These are phyloP conservation scores for Colletotrichum costaricense DNA, from an alignment of 2,329 filamentous ascomycete genomes.

Conservation along the genomic window DNA sequence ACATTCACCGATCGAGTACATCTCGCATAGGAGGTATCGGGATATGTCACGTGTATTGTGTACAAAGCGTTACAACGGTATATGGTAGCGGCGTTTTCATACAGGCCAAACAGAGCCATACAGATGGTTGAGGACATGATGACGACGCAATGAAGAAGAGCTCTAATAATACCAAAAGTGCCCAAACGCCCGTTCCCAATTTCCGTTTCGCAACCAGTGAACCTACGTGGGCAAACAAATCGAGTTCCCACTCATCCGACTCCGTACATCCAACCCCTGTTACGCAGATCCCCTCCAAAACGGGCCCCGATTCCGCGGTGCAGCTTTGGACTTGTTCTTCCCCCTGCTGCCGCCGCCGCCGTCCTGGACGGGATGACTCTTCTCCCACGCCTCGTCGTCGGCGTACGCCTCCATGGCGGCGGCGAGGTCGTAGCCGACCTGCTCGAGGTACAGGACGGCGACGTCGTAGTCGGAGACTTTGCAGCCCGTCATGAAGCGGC, in stretches of 20 bases:
- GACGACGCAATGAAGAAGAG: conserved; percentile 36
- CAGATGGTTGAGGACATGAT: conserved; percentile 32
- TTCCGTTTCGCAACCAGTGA: background rate
- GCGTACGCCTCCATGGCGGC: conserved; percentile 72
- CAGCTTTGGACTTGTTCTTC: conserved; percentile 43
- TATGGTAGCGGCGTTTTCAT: conserved; percentile 32
- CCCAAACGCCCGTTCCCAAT: conserved; percentile 4
- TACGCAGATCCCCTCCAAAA: conserved; percentile 45
- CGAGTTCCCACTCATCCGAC: background rate
- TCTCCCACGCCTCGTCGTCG: conserved; percentile 82
- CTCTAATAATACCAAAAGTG: conserved; percentile 25
- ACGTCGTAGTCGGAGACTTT: conserved; percentile 83
- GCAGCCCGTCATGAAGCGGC: conserved; percentile 82
- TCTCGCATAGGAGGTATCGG: background rate
- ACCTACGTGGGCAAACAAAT: background rate
- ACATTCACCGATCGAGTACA: background rate
- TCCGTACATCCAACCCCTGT: background rate
- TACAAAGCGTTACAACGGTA: conserved; percentile 28
- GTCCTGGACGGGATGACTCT: conserved; percentile 68
- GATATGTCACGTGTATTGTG: conserved; percentile 14
- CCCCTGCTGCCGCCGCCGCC: conserved; percentile 16
- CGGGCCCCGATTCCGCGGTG: conserved; percentile 39
- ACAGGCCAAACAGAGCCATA: conserved; percentile 31
- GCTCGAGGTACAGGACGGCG: conserved; percentile 79
- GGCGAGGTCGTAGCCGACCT: conserved; percentile 74